These are phyloP conservation scores for Mortierella alpina DNA, from an alignment of 192 early-diverging fungal genomes.

Conservation along the genomic window DNA sequence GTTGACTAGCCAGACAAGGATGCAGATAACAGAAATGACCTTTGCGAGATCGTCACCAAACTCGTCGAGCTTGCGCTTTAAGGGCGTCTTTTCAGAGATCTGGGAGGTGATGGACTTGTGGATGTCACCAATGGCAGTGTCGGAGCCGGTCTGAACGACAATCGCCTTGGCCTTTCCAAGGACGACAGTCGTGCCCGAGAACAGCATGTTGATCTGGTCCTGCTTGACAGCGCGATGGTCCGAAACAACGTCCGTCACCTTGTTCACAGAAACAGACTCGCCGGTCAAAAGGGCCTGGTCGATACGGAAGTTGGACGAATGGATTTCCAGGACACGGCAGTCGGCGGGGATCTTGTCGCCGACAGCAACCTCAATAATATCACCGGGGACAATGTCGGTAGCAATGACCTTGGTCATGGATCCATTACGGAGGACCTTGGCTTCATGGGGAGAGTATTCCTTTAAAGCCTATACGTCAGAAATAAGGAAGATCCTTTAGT, in stretches of 20 bases:
- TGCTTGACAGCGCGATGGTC: constrained; percentile 90
- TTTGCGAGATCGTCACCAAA: constrained; percentile 92
- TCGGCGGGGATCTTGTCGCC: constrained; percentile 99
- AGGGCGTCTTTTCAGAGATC: constrained; percentile 92
- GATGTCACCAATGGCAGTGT: constrained; percentile 95
- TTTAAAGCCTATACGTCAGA: constrained; percentile 76
- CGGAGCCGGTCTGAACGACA: constrained; percentile 87
- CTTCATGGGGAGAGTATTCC: constrained; percentile 97
- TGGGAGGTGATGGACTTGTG: constrained; percentile 87
- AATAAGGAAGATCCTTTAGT: constrained; percentile 5
- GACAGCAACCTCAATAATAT: constrained; percentile 90
- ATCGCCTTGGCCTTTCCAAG: constrained; percentile 90
- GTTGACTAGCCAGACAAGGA: constrained; percentile 99
- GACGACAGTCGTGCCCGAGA: constrained; percentile 96
- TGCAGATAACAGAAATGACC: constrained; percentile 86
- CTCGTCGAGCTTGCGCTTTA: constrained; percentile 95
- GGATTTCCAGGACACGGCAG: constrained; percentile 82
- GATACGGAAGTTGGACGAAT: constrained; percentile 87
- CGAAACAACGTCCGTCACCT: constrained; percentile 70
- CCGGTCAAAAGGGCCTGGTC: constrained; percentile 98
- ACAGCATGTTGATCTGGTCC: constrained; percentile 97
- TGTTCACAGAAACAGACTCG: constrained; percentile 92
- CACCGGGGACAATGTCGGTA: constrained; percentile 93
- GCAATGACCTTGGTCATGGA: constrained; percentile 73
- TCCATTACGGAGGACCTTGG: constrained; percentile 88